Evolutionary conservation across 768 basidiomycete genomes (phyloP).

Genomic region (Mrakia hoshinonis): DNA sequence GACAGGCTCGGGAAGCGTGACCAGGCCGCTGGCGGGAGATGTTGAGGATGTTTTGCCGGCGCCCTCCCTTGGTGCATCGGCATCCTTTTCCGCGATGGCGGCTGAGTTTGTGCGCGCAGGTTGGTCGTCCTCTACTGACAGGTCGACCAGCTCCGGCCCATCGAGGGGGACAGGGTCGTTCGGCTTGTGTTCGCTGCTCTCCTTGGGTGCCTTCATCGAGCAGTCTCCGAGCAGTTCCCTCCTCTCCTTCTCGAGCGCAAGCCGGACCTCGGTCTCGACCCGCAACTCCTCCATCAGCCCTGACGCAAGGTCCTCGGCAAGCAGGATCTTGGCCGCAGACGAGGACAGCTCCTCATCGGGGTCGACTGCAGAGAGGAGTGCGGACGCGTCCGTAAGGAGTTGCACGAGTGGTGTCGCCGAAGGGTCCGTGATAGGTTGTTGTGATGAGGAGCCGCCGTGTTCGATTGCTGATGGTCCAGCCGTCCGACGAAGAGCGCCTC

Average conservation of each 20-base stretch:
- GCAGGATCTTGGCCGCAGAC: conserved; percentile 31
- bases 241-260: conserved; percentile 35
- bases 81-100: not conserved
- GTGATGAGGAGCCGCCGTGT: not conserved
- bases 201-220: not conserved
- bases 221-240: conserved; percentile 9
- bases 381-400: conserved; percentile 18
- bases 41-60: not conserved
- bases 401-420: not conserved
- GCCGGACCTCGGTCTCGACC: conserved; percentile 35
- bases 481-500: conserved; percentile 10
- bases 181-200: no score
- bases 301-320: conserved; percentile 39
- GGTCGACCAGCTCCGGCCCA: not conserved
- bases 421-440: not conserved
- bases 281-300: conserved; percentile 39
- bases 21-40: not conserved
- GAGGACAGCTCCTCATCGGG: conserved; percentile 28
- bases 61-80: no score
- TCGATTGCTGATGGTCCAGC: not conserved
- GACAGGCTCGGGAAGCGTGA: not conserved
- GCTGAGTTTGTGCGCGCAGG: not conserved
- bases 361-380: not conserved
- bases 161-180: no score
- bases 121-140: not conserved